Evolutionary conservation across 2,329 filamentous ascomycete species (phyloP), one percentile per base, ranked within the genome.

Genomic region (Sporothrix humicola): DNA sequence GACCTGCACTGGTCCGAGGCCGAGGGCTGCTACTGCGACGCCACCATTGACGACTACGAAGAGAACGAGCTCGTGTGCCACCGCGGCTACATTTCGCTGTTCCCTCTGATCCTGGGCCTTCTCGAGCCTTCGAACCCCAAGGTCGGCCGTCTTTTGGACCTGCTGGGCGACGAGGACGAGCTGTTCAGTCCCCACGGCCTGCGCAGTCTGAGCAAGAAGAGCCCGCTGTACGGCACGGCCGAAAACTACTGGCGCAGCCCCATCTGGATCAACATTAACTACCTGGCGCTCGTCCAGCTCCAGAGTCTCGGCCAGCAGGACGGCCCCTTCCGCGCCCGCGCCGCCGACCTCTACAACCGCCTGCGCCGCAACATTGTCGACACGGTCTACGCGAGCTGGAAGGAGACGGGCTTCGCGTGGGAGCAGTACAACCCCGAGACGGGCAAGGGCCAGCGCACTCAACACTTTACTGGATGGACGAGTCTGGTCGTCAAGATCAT

Each of bases 391-490:
- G 88, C 91, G 73, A 91, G 91, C 81, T 99, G 95, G 95, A 86
- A 91, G 80, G 89, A 93, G 79, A 98, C 96, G 0, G 95, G 95
- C 20, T 98, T 98, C 81, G 96, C 95, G 0, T 99, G 95, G 95
- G 96, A 99, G 83, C 96, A 99, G 84, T 99, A 98, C 82, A 93
- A 97, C 81, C 94, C 95, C 0, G 94, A 97, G 78, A 97, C 93
- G 3, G 96, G 96, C 63, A 88, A 89, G 71, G 96, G 96, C n/a
- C 95, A 98, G 85, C 88, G 96, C 58, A 98, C 95, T 5, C 94
- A 98, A 85, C 95, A 98, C 82, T 99, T 99, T 81, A 98, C 96
- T 0, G 96, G 96, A 69, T 99, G 96, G 96, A 99, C 96, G n/a
- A 97, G 94, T 81, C 85, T 98, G 82, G 93, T 98, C 66, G 95